phyloP scores from a whole-genome alignment of 768 basidiomycete genomes.

The Calocybe gangraenosa region DNA sequence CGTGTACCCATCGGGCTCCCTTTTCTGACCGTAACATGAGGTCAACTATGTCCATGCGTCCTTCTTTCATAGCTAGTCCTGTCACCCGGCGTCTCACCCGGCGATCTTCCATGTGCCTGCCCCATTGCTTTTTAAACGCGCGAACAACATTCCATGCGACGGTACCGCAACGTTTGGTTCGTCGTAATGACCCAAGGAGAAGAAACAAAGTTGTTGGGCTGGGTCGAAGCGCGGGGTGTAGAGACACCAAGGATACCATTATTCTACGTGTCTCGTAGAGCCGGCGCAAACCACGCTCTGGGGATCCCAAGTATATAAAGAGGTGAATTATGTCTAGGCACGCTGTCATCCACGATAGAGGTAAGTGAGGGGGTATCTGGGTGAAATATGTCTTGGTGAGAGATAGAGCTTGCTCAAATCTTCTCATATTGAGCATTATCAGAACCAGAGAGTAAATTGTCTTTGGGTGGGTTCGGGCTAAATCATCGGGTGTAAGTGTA shows the following conservation, averaged over 20 bases:
- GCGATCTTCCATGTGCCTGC: conserved; percentile 47
- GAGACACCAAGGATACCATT: conserved; percentile 38
- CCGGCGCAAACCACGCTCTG: conserved; percentile 32
- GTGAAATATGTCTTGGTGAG: conserved; percentile 47
- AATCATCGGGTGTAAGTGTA: conserved; percentile 27
- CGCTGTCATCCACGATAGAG: conserved; percentile 24
- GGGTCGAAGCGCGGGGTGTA: conserved; percentile 50
- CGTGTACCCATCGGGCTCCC: conserved; percentile 5
- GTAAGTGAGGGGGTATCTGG: conserved; percentile 40
- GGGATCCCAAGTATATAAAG: conserved; percentile 33
- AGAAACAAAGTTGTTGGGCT: conserved; percentile 56
- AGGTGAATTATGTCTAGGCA: conserved; percentile 56
- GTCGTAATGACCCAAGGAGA: conserved; percentile 48
- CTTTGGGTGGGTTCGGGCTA: conserved; percentile 34
- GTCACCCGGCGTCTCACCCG: conserved; percentile 58
- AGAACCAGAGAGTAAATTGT: conserved; percentile 42
- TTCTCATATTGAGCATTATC: conserved; percentile 39
- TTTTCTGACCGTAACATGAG: conserved; percentile 22
- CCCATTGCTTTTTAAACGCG: conserved; percentile 53
- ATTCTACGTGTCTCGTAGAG: conserved; percentile 41
- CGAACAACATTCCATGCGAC: conserved; percentile 42
- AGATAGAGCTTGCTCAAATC: conserved; percentile 33
- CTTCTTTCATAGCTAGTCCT: conserved; percentile 60
- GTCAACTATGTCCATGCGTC: conserved; percentile 48
- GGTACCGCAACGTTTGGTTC: conserved; percentile 49